Conservation (phyloP, 108 stramenopile species). For the Fistulifera solaris region DNA sequence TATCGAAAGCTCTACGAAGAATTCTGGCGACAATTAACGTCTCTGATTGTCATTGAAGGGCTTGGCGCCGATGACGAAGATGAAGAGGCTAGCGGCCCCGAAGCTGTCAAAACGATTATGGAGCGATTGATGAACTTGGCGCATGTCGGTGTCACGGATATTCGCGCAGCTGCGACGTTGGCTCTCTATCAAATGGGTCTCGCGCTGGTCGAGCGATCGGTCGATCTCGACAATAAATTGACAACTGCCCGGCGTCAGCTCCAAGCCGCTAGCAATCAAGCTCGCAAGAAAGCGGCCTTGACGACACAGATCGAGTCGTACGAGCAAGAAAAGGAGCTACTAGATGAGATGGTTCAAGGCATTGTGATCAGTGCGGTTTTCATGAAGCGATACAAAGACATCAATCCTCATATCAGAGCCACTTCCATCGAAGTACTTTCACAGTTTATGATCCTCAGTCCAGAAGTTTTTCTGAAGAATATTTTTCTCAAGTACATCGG, state of each 20-base stretch:
- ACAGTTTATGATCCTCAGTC: slow-evolving; percentile 50
- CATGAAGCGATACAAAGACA: slow-evolving; percentile 72
- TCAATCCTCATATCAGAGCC: slow-evolving; percentile 62
- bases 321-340: slow-evolving; percentile 40
- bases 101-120: slow-evolving; percentile 16
- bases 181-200: slow-evolving; percentile 52
- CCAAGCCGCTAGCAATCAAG: slow-evolving; percentile 19
- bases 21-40: slow-evolving; percentile 71
- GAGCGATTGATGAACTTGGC: slow-evolving; percentile 50
- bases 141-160: slow-evolving; percentile 74
- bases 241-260: slow-evolving; percentile 43
- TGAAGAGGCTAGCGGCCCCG: slow-evolving; percentile 7
- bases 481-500: slow-evolving; percentile 88
- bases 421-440: slow-evolving; percentile 52
- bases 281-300: slow-evolving; percentile 33
- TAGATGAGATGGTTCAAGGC: slow-evolving; percentile 49
- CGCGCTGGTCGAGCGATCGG: slow-evolving; percentile 52
- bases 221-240: slow-evolving; percentile 35
- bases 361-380: slow-evolving; percentile 59
- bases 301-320: slow-evolving; percentile 44
- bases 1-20: slow-evolving; percentile 63
- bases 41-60: slow-evolving; percentile 22
- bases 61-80: slow-evolving; percentile 3
- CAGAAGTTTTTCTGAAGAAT: slow-evolving; percentile 68
- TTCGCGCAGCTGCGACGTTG: slow-evolving; percentile 50